Evolutionary conservation across 805 yeast species (phyloP).

Genomic region (Candida ovalis): DNA sequence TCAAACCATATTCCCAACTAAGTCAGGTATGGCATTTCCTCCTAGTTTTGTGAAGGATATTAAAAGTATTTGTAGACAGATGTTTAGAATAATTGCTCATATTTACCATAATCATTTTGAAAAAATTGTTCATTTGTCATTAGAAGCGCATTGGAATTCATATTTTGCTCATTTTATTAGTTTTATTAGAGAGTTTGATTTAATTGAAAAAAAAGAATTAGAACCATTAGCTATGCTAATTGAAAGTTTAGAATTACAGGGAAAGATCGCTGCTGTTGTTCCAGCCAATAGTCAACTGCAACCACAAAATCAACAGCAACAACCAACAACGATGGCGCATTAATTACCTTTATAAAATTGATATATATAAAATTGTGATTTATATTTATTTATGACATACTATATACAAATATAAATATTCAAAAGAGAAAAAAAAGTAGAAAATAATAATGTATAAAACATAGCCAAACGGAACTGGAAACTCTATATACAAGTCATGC

Average conservation of each 20-base stretch:
- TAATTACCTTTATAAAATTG: background rate
- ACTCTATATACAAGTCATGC: constrained; percentile 1
- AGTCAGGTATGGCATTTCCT: constrained; percentile 85
- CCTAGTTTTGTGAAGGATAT: constrained; percentile 77
- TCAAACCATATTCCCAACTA: constrained; percentile 87
- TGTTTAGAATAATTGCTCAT: constrained; percentile 95
- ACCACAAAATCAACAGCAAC: background rate
- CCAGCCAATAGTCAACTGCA: background rate
- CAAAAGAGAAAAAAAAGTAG: background rate
- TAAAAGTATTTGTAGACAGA: constrained; percentile 82
- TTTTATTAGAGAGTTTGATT: constrained; percentile 76
- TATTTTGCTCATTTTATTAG: constrained; percentile 92
- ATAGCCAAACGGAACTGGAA: background rate
- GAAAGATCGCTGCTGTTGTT: constrained; percentile 51
- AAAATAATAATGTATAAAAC: background rate
- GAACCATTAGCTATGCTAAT: constrained; percentile 76
- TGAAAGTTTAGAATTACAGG: constrained; percentile 78
- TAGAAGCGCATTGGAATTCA: constrained; percentile 98
- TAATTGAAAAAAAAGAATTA: constrained; percentile 75
- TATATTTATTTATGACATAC: background rate
- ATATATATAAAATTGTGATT: background rate
- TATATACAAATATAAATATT: background rate
- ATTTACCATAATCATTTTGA: constrained; percentile 94
- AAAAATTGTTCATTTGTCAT: constrained; percentile 80
- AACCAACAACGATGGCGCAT: background rate